Percentiles rank a stretch among this genome's conserved stretches.
These are phyloP conservation scores for Brassica carinata DNA, from an alignment of 345 rosid genomes.

Conservation along the genomic window DNA sequence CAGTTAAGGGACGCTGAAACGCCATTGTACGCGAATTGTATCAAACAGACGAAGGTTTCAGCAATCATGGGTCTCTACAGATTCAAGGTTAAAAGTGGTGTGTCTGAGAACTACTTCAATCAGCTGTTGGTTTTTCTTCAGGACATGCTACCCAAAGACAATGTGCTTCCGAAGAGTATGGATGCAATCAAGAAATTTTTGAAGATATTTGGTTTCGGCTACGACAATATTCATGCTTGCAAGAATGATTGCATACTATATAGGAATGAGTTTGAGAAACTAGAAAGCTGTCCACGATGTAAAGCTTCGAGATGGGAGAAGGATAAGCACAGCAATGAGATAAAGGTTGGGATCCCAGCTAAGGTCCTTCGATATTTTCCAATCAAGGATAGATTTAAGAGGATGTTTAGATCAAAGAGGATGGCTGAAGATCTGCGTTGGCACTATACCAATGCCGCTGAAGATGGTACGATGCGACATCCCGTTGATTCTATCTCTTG, in stretches of 20 bases:
- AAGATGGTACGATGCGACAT: not conserved
- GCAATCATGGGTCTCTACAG: not conserved
- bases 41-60: not conserved
- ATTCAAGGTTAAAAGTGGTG: not conserved
- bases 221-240: not conserved
- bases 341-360: not conserved
- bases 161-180: not conserved
- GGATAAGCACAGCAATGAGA: not conserved
- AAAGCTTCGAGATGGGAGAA: not conserved
- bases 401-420: not conserved
- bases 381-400: not conserved
- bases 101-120: not conserved
- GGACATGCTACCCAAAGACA: not conserved
- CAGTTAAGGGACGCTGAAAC: not conserved
- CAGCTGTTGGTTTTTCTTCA: not conserved
- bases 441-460: not conserved
- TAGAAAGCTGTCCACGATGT: not conserved
- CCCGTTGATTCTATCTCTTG: not conserved
- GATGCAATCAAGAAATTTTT: not conserved
- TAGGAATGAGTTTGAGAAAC: not conserved
- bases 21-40: not conserved
- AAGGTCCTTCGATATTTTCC: not conserved
- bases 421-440: not conserved
- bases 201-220: not conserved
- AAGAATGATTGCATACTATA: conserved; percentile 1